phyloP scores from a whole-genome alignment of 805 yeast genomes.

The Wickerhamiella sergipiensis region DNA sequence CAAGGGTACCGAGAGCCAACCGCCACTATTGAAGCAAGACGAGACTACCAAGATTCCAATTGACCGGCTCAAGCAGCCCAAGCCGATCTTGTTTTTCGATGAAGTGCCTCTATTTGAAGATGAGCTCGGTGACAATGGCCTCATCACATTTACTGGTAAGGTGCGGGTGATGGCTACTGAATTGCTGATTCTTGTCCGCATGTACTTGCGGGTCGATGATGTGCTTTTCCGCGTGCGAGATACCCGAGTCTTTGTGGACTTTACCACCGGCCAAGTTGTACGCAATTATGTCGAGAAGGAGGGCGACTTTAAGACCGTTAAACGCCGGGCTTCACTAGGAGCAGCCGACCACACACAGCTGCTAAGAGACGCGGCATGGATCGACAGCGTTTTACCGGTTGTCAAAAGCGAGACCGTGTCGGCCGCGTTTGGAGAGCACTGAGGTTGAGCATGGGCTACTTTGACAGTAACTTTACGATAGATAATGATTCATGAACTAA shows the following conservation, averaged over 20 bases:
- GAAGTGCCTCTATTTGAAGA: conserved; percentile 86
- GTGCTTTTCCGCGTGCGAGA: conserved; percentile 77
- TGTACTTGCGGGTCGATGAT: conserved; percentile 80
- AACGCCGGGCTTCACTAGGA: conserved; percentile 31
- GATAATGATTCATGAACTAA: background rate
- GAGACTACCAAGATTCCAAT: conserved; percentile 43
- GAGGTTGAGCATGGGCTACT: too few species aligned
- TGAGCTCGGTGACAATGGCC: conserved; percentile 93
- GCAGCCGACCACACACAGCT: conserved; percentile 55
- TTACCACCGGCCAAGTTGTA: conserved; percentile 45
- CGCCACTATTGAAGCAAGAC: background rate
- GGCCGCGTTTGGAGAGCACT: background rate
- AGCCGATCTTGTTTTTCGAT: conserved; percentile 80
- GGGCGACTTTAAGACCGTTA: conserved; percentile 35
- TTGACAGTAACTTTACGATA: too few species aligned
- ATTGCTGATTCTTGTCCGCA: conserved; percentile 55
- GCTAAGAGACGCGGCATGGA: conserved; percentile 80
- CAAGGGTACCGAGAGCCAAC: conserved; percentile 34
- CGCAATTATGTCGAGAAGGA: conserved; percentile 70
- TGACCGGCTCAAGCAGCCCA: conserved; percentile 53
- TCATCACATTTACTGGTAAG: conserved; percentile 60
- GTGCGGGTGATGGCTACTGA: conserved; percentile 82
- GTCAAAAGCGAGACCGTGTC: background rate
- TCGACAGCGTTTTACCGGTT: conserved; percentile 21
- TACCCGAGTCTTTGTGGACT: conserved; percentile 71